Conservation (phyloP, 495 filamentous ascomycete genomes). For the Penicillium subrubescens region DNA sequence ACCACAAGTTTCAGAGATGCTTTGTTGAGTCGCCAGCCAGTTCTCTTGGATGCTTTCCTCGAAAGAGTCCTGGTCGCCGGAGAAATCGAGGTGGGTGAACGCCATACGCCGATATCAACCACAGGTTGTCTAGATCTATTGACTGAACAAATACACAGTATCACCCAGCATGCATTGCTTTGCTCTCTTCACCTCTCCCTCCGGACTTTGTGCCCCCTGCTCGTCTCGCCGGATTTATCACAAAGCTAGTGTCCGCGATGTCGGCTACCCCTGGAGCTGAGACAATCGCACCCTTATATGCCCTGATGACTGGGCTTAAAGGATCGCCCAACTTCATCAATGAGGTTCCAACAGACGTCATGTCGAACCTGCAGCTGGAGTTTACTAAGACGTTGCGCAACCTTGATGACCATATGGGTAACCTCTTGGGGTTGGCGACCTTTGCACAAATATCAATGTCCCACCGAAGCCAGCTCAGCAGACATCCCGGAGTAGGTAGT, state of each 20-base stretch:
- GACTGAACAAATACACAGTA: conserved; percentile 29
- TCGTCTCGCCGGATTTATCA: conserved; percentile 44
- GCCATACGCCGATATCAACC: not conserved
- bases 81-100: conserved; percentile 38
- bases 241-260: conserved; percentile 36
- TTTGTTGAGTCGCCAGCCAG: conserved; percentile 42
- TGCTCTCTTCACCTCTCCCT: conserved; percentile 48
- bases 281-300: conserved; percentile 48
- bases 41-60: conserved; percentile 45
- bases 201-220: conserved; percentile 36
- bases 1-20: conserved; percentile 39
- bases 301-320: conserved; percentile 38
- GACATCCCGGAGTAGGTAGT: conserved; percentile 18
- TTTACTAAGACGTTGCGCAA: conserved; percentile 49
- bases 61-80: conserved; percentile 33
- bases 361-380: conserved; percentile 48
- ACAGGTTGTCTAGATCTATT: not conserved
- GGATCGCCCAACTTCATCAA: conserved; percentile 33
- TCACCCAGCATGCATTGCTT: conserved; percentile 35
- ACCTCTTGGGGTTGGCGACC: conserved; percentile 52
- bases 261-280: conserved; percentile 37
- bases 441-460: conserved; percentile 45
- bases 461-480: not conserved
- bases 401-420: conserved; percentile 48
- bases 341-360: conserved; percentile 40